These are phyloP conservation scores for Hypomontagnella submonticulosa DNA, from an alignment of 495 filamentous ascomycete genomes.

Conservation along the genomic window DNA sequence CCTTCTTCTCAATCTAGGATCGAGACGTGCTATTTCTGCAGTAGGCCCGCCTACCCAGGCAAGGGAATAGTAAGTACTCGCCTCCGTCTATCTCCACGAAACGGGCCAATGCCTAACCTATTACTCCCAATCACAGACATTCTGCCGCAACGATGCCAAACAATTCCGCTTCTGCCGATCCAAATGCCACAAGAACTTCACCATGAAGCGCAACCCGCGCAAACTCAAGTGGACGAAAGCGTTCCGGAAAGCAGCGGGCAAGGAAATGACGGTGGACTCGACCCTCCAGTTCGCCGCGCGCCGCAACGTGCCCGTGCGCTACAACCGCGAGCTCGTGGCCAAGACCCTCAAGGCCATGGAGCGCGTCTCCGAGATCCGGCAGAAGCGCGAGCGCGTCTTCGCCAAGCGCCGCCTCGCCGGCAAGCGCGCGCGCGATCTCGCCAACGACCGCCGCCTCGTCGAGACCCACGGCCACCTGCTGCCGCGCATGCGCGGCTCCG, in stretches of 20 bases:
- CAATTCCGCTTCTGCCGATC: slow-evolving; percentile 55
- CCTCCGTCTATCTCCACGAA: slow-evolving; percentile 60
- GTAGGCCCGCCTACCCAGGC: slow-evolving; percentile 82
- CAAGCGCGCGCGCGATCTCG: slow-evolving; percentile 81
- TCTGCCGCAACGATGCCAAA: slow-evolving; percentile 61
- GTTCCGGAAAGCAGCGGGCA: slow-evolving; percentile 47
- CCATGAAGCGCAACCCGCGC: slow-evolving; percentile 89
- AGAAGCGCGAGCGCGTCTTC: slow-evolving; percentile 84
- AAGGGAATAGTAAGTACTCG: slow-evolving; percentile 74
- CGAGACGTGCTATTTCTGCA: slow-evolving; percentile 94
- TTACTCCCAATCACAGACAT: slow-evolving; percentile 12
- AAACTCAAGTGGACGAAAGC: slow-evolving; percentile 83
- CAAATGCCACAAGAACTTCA: slow-evolving; percentile 98
- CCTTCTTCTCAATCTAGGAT: slow-evolving; percentile 51
- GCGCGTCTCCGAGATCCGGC: slow-evolving; percentile 86
- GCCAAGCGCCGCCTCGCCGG: slow-evolving; percentile 93
- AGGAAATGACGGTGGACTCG: slow-evolving; percentile 87
- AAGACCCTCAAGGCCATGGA: slow-evolving; percentile 92
- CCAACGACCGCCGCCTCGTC: slow-evolving; percentile 85
- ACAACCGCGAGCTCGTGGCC: slow-evolving; percentile 89
- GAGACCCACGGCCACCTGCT: slow-evolving; percentile 90
- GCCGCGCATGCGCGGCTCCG: slow-evolving; percentile 68
- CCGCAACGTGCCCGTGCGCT: slow-evolving; percentile 93
- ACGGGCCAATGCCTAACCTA: slow-evolving; percentile 4
- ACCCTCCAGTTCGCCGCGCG: slow-evolving; percentile 91